A percentile compares a stretch with the other conserved stretches of the same genome.
Conservation (phyloP, 345 rosid genomes). For the Combretum micranthum region DNA sequence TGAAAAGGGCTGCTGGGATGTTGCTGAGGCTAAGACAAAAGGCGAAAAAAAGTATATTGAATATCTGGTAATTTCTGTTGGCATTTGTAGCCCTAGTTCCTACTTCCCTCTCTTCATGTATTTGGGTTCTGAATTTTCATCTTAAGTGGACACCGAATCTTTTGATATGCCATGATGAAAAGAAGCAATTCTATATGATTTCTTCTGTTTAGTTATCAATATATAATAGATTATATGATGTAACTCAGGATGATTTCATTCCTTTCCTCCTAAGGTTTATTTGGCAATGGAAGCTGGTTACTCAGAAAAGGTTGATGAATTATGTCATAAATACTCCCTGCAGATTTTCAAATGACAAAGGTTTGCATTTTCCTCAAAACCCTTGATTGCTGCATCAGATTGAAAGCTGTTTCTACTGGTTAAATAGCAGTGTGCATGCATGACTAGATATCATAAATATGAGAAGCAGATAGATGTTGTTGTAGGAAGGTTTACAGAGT, state of each 20-base stretch:
- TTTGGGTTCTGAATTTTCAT: no score
- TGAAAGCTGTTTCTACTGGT: no score
- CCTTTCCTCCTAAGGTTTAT: slow-evolving; percentile 49
- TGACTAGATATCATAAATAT: no score
- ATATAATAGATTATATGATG: background rate
- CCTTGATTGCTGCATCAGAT: no score
- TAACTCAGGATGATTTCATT: background rate
- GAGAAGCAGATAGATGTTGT: no score
- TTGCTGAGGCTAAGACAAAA: slow-evolving; percentile 74
- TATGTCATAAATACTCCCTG: slow-evolving; percentile 70
- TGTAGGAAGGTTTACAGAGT: no score
- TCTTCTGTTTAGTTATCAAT: background rate
- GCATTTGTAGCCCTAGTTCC: background rate
- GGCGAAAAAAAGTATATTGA: slow-evolving; percentile 65
- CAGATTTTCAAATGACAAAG: slow-evolving; percentile 61
- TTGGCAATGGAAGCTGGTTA: slow-evolving; percentile 99
- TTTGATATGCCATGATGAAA: background rate
- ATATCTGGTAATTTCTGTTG: slow-evolving; percentile 50
- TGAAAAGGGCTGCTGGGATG: slow-evolving; percentile 89
- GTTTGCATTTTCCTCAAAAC: slow-evolving; percentile 9
- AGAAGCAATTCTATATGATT: background rate
- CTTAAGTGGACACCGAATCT: no score
- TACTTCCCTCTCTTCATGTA: background rate
- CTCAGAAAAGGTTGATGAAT: slow-evolving; percentile 84
- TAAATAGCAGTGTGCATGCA: no score